Evolutionary conservation across 2,329 filamentous ascomycete genomes (phyloP).

Genomic region (Nothopassalora personata): DNA sequence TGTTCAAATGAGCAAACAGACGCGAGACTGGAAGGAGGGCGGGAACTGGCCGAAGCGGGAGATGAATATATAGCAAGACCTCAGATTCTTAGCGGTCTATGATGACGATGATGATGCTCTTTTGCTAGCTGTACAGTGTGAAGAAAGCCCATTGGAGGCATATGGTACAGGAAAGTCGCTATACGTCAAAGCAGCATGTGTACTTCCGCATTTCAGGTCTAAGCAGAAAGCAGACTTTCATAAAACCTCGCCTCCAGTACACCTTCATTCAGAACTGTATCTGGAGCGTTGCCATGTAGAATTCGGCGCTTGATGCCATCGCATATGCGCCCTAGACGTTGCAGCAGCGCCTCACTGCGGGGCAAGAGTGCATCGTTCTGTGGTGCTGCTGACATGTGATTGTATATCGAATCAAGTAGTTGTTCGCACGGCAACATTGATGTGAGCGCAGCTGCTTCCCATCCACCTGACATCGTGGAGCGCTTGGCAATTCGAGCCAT

Average conservation of each 20-base stretch:
- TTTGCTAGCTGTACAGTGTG: no score
- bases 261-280: not conserved
- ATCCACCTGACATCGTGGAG: constrained; percentile 11
- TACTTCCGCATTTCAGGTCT: no score
- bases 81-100: no score
- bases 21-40: no score
- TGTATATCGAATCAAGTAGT: constrained; percentile 17
- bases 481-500: constrained; percentile 20
- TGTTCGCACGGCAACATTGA: constrained; percentile 24
- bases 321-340: constrained; percentile 15
- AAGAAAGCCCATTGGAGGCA: not conserved
- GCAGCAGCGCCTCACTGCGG: constrained; percentile 15
- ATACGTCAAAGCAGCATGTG: not conserved
- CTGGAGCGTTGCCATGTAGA: not conserved
- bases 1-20: no score
- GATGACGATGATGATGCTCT: no score
- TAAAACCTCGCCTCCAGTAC: not conserved
- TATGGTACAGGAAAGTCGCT: not conserved
- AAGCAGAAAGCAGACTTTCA: not conserved
- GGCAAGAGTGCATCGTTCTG: constrained; percentile 18
- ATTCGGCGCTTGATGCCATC: constrained; percentile 20
- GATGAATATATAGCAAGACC: no score
- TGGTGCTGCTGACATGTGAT: constrained; percentile 19
- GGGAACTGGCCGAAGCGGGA: no score
- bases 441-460: constrained; percentile 24